These are phyloP conservation scores for Fonsecaea monophora DNA, from an alignment of 2,329 filamentous ascomycete species.

Conservation along the genomic window DNA sequence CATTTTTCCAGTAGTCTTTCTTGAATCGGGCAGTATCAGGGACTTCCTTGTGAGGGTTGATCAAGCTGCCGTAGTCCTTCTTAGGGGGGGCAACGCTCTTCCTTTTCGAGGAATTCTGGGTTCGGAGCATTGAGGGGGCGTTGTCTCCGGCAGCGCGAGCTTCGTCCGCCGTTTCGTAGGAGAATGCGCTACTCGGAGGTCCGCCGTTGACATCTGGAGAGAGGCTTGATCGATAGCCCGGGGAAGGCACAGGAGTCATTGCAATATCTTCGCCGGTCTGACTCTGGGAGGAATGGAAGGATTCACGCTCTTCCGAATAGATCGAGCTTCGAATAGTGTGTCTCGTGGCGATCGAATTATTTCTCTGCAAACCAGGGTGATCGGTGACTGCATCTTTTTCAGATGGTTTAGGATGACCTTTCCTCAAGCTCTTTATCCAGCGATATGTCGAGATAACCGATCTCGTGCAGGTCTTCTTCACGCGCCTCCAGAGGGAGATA, in stretches of 20 bases:
- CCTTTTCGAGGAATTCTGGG: conserved; percentile 32
- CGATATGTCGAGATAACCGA: conserved; percentile 64
- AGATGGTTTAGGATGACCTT: conserved; percentile 55
- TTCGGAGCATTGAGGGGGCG: conserved; percentile 30
- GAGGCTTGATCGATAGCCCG: conserved; percentile 46
- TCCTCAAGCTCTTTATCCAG: conserved; percentile 48
- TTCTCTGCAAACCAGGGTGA: conserved; percentile 55
- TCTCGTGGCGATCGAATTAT: conserved; percentile 70
- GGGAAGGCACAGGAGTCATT: conserved; percentile 91
- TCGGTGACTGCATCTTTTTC: conserved; percentile 61
- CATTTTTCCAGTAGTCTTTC: conserved; percentile 91
- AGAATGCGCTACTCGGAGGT: conserved; percentile 41
- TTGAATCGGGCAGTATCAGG: conserved; percentile 83
- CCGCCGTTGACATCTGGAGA: conserved; percentile 28
- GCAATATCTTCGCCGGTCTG: conserved; percentile 73
- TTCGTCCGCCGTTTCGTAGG: conserved; percentile 41
- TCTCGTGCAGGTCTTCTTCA: conserved; percentile 86
- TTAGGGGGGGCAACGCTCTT: conserved; percentile 43
- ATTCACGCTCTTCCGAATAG: conserved; percentile 58
- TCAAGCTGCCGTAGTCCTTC: conserved; percentile 70
- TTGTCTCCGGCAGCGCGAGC: conserved; percentile 26
- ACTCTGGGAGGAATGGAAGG: conserved; percentile 58
- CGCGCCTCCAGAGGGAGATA: conserved; percentile 80
- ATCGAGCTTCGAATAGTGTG: conserved; percentile 63
- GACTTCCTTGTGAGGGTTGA: conserved; percentile 72